Conservation (phyloP, 441 rosid genomes). For the Corymbia citriodora region DNA sequence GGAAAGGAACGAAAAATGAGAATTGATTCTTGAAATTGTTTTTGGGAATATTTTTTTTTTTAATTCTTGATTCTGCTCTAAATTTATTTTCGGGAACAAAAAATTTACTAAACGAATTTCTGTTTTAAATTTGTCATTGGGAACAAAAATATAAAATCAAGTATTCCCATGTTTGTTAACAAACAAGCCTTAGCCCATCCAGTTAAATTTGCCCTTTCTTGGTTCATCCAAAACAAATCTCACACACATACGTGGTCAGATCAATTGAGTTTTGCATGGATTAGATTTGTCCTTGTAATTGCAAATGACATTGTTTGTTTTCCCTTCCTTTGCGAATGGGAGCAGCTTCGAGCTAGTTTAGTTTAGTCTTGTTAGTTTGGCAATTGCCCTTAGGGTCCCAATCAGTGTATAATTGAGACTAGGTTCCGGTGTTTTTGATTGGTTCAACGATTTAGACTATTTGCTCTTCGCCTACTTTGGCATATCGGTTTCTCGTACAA, state of each 20-base stretch:
- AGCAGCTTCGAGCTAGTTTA: neutral
- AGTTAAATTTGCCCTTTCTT: neutral
- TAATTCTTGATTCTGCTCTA: too few species aligned
- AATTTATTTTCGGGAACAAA: too few species aligned
- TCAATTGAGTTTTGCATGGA: neutral
- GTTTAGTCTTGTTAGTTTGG: neutral
- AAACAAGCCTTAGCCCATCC: neutral
- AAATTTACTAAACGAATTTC: too few species aligned
- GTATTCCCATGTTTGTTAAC: too few species aligned
- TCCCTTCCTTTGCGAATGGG: neutral
- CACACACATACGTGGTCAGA: neutral
- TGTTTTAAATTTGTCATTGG: too few species aligned
- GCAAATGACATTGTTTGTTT: neutral
- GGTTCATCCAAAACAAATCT: neutral
- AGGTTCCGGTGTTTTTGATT: neutral
- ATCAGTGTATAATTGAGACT: neutral
- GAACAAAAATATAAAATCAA: too few species aligned
- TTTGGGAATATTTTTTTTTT: too few species aligned
- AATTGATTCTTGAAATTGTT: too few species aligned
- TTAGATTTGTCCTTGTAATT: neutral
- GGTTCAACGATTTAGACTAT: neutral
- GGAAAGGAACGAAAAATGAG: too few species aligned
- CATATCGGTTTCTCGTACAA: neutral
- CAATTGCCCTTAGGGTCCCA: neutral
- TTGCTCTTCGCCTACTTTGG: neutral